phyloP scores from a whole-genome alignment of 352 stramenopile species.

The Aphanomyces invadans region DNA sequence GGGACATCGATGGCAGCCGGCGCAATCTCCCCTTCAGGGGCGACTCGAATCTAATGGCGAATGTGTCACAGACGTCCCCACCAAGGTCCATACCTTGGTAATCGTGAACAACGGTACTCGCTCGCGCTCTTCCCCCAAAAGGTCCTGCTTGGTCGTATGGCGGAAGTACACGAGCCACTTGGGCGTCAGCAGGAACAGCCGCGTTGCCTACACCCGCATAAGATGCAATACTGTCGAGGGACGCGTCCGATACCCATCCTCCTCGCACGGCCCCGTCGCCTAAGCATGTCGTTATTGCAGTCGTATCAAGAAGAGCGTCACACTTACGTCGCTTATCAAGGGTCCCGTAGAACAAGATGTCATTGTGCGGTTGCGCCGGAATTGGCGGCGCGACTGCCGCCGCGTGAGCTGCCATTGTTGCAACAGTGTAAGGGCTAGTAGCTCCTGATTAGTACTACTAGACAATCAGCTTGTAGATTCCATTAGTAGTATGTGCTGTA shows the following conservation, averaged over 20 bases:
- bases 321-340: constrained; percentile 20
- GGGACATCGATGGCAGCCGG: constrained; percentile 41
- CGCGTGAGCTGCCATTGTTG: not conserved
- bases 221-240: not conserved
- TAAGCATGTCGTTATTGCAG: not conserved
- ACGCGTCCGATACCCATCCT: not conserved
- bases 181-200: constrained; percentile 74
- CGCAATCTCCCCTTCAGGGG: constrained; percentile 63
- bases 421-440: not conserved
- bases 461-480: no score
- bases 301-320: not conserved
- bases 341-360: constrained; percentile 18
- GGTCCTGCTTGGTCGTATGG: constrained; percentile 55
- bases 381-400: not conserved
- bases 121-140: constrained; percentile 71
- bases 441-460: no score
- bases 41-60: constrained; percentile 42
- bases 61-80: not conserved
- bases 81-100: constrained; percentile 5
- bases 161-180: constrained; percentile 77
- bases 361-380: not conserved
- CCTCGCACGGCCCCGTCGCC: constrained; percentile 10
- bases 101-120: constrained; percentile 30
- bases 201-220: constrained; percentile 50
- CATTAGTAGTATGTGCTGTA: no score